Conservation (phyloP, 2,329 filamentous ascomycete genomes). For the Trichoderma atrobrunneum region DNA sequence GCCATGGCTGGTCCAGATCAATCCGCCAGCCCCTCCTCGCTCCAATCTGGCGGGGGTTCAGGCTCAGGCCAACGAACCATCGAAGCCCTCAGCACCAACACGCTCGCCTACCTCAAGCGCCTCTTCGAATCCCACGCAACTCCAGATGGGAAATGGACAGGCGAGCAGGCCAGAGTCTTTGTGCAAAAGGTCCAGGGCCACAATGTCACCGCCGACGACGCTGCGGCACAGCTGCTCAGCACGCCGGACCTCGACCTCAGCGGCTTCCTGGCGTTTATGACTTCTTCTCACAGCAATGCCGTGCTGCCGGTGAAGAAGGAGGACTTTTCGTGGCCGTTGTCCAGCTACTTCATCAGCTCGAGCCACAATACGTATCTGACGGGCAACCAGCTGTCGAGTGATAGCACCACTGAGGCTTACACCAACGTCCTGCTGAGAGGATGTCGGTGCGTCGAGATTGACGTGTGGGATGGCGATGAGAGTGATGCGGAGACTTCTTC, state of each 20-base stretch:
- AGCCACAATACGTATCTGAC: slow-evolving; percentile 95
- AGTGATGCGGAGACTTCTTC: slow-evolving; percentile 63
- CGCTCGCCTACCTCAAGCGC: slow-evolving; percentile 44
- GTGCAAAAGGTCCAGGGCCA: slow-evolving; percentile 47
- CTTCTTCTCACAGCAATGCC: slow-evolving; percentile 45
- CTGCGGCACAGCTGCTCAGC: slow-evolving; percentile 28
- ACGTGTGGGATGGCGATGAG: slow-evolving; percentile 90
- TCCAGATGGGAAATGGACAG: slow-evolving; percentile 43
- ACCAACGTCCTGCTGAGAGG: slow-evolving; percentile 78
- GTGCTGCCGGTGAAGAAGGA: slow-evolving; percentile 40
- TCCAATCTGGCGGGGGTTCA: slow-evolving; percentile 49
- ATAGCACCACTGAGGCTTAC: slow-evolving; percentile 85
- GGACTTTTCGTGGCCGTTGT: slow-evolving; percentile 72
- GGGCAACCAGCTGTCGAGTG: slow-evolving; percentile 82
- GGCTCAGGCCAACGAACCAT: slow-evolving; percentile 42
- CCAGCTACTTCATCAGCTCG: slow-evolving; percentile 90
- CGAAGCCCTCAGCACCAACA: slow-evolving; percentile 39
- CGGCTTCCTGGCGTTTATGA: slow-evolving; percentile 56
- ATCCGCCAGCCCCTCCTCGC: slow-evolving; percentile 19
- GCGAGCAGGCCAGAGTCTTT: slow-evolving; percentile 45
- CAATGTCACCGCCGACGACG: slow-evolving; percentile 29
- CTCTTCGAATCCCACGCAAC: slow-evolving; percentile 47
- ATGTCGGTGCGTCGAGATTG: slow-evolving; percentile 89
- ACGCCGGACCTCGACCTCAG: slow-evolving; percentile 43
- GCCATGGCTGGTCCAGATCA: slow-evolving; percentile 3